Percentiles rank a stretch among this genome's conserved stretches.
phyloP scores from a whole-genome alignment of 371 early-diverging fungal species.

The Funneliformis caledonium region DNA sequence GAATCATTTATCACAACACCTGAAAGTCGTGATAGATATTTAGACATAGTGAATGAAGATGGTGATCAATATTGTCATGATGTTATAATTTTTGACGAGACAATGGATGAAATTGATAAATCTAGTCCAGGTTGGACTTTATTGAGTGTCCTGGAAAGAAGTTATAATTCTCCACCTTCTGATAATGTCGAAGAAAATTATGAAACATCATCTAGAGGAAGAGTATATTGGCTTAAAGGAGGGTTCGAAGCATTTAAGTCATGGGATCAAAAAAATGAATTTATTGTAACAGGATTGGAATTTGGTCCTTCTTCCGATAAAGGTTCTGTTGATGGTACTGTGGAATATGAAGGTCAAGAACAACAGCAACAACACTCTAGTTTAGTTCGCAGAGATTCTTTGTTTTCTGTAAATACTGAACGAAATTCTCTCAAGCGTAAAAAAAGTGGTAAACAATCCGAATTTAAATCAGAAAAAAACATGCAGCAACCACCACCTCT shows the following conservation, averaged over 20 bases:
- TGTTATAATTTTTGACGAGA: conserved; percentile 61
- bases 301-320: background rate
- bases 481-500: background rate
- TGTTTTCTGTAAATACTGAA: conserved; percentile 34
- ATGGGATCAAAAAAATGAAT: conserved; percentile 45
- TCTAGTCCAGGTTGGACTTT: conserved; percentile 67
- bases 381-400: conserved; percentile 30
- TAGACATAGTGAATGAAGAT: conserved; percentile 42
- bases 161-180: conserved; percentile 43
- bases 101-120: conserved; percentile 54
- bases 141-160: conserved; percentile 58
- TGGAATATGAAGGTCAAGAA: background rate
- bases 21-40: conserved; percentile 58
- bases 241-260: conserved; percentile 56
- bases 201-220: background rate
- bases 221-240: conserved; percentile 53
- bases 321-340: background rate
- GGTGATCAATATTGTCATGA: conserved; percentile 36
- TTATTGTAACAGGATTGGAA: conserved; percentile 16
- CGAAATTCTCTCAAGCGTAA: conserved; percentile 24
- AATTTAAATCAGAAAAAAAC: background rate
- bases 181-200: conserved; percentile 17
- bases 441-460: conserved; percentile 5
- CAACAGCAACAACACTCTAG: background rate
- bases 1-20: conserved; percentile 69